Percentiles rank a stretch among this genome's conserved stretches.
Evolutionary conservation across 441 rosid species (phyloP).

Genomic region (Cnidoscolus chayamansa): DNA sequence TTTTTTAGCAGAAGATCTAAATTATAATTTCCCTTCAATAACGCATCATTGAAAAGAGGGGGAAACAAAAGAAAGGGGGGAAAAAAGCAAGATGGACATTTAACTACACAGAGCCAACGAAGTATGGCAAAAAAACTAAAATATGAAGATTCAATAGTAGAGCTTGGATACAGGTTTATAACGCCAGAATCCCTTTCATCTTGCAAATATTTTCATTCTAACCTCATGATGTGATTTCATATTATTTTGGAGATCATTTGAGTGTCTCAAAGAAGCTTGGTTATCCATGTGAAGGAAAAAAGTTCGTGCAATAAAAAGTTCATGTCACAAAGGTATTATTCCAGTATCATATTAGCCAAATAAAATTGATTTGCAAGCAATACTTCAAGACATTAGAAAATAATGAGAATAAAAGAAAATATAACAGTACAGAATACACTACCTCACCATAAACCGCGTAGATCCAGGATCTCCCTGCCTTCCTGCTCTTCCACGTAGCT

Average conservation of each 20-base stretch:
- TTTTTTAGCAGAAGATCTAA: background rate
- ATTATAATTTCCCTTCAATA: background rate
- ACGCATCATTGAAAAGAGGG: background rate
- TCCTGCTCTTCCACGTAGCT: conserved; percentile 99
- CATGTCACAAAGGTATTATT: background rate
- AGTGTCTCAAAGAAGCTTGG: too few species aligned
- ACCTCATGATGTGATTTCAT: background rate
- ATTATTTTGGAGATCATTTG: background rate
- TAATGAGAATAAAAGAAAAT: background rate
- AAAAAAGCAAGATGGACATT: background rate
- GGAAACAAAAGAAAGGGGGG: too few species aligned
- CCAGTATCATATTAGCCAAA: background rate
- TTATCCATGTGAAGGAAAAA: too few species aligned
- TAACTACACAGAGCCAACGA: background rate
- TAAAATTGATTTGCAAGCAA: background rate
- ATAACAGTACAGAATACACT: conserved; percentile 27
- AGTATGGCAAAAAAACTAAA: too few species aligned
- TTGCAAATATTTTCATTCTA: background rate
- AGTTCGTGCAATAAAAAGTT: background rate
- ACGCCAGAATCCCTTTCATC: background rate
- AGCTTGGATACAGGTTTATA: background rate
- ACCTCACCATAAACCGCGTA: conserved; percentile 97
- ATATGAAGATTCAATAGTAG: background rate
- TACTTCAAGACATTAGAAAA: background rate
- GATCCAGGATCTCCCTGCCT: conserved; percentile 99